A percentile compares a stretch with the other conserved stretches of the same genome.
Evolutionary conservation across 2,329 filamentous ascomycete species (phyloP).

Genomic region (Diplodia mutila): DNA sequence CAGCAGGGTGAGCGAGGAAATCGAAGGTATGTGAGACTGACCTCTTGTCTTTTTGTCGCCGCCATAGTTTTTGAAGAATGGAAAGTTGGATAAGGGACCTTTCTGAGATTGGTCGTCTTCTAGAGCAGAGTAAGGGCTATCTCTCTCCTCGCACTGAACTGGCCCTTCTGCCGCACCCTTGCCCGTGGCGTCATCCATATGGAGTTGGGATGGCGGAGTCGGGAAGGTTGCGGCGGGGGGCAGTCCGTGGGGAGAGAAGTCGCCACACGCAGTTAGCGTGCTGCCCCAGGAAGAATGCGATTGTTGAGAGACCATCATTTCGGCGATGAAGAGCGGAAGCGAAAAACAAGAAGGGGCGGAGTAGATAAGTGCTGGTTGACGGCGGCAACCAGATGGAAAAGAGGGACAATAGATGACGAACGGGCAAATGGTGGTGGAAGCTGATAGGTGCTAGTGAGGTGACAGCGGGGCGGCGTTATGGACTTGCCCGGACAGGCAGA

Average conservation of each 20-base stretch:
- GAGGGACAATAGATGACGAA: background rate
- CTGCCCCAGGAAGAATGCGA: conserved; percentile 10
- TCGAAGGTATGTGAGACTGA: background rate
- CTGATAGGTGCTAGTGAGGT: background rate
- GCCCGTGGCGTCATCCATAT: background rate
- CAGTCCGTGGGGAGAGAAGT: conserved; percentile 14
- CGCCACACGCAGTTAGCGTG: conserved; percentile 14
- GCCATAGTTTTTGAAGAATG: conserved; percentile 27
- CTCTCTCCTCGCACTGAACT: conserved; percentile 12
- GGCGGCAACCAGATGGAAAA: background rate
- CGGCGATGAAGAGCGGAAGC: background rate
- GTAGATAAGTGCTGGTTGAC: background rate
- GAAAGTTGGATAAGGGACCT: conserved; percentile 19
- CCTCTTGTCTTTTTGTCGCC: conserved; percentile 28
- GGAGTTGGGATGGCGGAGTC: background rate
- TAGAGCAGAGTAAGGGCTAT: background rate
- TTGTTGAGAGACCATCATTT: conserved; percentile 11
- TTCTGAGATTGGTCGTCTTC: conserved; percentile 9
- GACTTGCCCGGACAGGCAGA: background rate
- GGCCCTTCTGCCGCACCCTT: background rate
- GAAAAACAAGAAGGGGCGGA: background rate
- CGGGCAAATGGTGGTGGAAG: background rate
- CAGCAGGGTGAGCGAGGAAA: background rate
- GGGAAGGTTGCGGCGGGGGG: background rate
- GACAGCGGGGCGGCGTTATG: background rate